phyloP scores from a whole-genome alignment of 2,329 filamentous ascomycete species.

The Trichoderma sp. region DNA sequence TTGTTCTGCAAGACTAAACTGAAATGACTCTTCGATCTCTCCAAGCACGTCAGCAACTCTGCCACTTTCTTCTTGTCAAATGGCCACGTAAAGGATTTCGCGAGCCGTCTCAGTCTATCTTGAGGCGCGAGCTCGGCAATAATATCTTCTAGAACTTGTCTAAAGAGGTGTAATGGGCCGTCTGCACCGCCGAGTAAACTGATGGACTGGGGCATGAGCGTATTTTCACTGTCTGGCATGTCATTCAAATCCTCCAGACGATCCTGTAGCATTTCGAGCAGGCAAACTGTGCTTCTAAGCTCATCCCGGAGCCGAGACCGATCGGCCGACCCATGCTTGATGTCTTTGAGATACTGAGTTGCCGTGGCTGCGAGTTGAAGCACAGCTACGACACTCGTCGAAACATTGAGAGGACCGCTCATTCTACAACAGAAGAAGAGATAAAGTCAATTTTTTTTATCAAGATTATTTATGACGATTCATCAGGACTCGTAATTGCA shows the following conservation, averaged over 20 bases:
- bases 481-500: background rate
- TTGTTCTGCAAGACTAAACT: background rate
- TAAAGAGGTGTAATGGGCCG: background rate
- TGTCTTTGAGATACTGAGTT: constrained; percentile 8
- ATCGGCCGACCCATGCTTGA: constrained; percentile 16
- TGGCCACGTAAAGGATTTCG: background rate
- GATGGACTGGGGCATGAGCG: background rate
- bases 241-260: constrained; percentile 12
- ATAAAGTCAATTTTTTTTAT: background rate
- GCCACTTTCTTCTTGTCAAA: background rate
- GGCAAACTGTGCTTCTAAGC: constrained; percentile 5
- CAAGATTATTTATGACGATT: background rate
- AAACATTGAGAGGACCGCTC: background rate
- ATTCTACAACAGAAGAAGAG: background rate
- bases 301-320: constrained; percentile 13
- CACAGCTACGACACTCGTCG: constrained; percentile 1
- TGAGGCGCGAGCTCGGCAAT: background rate
- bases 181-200: background rate
- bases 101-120: background rate
- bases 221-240: background rate
- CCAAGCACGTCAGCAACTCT: background rate
- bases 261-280: constrained; percentile 17
- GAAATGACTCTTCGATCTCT: constrained; percentile 4
- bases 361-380: background rate
- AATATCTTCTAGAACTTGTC: background rate